A percentile compares a stretch with the other conserved stretches of the same genome.
Evolutionary conservation across 352 stramenopile species (phyloP).

Genomic region (Phytopythium delawarense): DNA sequence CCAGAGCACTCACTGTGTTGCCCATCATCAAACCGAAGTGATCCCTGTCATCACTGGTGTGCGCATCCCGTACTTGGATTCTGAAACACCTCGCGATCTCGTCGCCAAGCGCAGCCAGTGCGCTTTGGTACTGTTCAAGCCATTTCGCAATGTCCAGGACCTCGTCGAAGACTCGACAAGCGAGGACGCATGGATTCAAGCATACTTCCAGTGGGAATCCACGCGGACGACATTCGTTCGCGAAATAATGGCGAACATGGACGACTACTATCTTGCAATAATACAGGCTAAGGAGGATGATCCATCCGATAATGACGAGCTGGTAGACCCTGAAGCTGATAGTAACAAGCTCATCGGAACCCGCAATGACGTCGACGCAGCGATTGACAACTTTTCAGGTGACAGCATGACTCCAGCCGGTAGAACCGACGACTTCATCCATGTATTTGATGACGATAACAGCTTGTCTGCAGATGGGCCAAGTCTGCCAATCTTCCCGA

Average conservation of each 20-base stretch:
- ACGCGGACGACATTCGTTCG: neutral
- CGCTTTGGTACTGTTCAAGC: neutral
- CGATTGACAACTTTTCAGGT: neutral
- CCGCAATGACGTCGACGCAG: slow-evolving; percentile 3
- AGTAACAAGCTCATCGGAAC: neutral
- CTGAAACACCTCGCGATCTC: neutral
- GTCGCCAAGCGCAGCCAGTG: neutral
- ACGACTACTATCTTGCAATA: slow-evolving; percentile 6
- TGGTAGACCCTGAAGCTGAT: too few relatives aligned
- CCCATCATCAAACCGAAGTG: neutral
- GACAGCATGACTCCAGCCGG: neutral
- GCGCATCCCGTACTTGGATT: neutral
- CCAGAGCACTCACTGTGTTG: neutral
- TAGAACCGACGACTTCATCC: neutral
- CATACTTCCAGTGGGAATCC: neutral
- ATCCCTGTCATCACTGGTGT: neutral
- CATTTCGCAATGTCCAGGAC: neutral
- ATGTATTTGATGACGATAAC: neutral
- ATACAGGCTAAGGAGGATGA: neutral
- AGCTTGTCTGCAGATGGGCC: neutral
- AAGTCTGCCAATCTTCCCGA: neutral
- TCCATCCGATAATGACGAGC: neutral
- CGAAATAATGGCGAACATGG: slow-evolving; percentile 11
- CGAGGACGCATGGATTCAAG: neutral
- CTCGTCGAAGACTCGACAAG: neutral